Conservation (phyloP, 805 yeast species). For the Wickerhamomyces rabaulensis region DNA sequence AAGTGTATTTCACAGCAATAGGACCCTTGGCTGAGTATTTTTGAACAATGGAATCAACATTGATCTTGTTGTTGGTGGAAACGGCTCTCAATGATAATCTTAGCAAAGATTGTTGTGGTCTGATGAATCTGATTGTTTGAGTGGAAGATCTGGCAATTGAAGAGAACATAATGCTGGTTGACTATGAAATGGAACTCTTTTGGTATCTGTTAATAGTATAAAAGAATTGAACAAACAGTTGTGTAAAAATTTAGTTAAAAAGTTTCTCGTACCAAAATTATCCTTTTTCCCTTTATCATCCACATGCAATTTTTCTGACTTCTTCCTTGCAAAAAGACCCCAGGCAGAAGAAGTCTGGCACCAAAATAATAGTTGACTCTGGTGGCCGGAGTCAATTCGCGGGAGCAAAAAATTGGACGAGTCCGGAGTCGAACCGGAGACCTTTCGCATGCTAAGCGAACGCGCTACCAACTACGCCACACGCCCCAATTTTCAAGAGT, state of each 20-base stretch:
- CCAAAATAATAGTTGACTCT: neutral
- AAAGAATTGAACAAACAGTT: too few species aligned
- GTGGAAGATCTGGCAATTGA: slow-evolving; percentile 11
- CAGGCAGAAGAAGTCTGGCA: neutral
- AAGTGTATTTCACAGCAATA: slow-evolving; percentile 56
- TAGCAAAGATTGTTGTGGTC: slow-evolving; percentile 8
- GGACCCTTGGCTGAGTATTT: slow-evolving; percentile 19
- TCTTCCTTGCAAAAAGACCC: neutral
- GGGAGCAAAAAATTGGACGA: slow-evolving; percentile 52
- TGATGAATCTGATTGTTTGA: slow-evolving; percentile 3
- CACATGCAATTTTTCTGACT: neutral
- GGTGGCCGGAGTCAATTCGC: neutral
- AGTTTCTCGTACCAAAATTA: neutral
- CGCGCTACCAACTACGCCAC: slow-evolving; percentile 85
- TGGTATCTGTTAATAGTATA: too few species aligned
- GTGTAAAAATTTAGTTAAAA: too few species aligned
- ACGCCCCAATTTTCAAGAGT: slow-evolving; percentile 42
- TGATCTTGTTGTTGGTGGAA: slow-evolving; percentile 20
- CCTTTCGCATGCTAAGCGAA: slow-evolving; percentile 76
- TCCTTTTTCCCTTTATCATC: neutral
- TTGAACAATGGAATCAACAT: slow-evolving; percentile 16
- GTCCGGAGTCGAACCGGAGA: slow-evolving; percentile 76
- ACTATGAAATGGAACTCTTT: too few species aligned
- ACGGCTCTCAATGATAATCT: slow-evolving; percentile 21
- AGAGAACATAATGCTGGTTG: neutral